phyloP scores from a whole-genome alignment of 345 rosid genomes.

The Kandelia obovata region DNA sequence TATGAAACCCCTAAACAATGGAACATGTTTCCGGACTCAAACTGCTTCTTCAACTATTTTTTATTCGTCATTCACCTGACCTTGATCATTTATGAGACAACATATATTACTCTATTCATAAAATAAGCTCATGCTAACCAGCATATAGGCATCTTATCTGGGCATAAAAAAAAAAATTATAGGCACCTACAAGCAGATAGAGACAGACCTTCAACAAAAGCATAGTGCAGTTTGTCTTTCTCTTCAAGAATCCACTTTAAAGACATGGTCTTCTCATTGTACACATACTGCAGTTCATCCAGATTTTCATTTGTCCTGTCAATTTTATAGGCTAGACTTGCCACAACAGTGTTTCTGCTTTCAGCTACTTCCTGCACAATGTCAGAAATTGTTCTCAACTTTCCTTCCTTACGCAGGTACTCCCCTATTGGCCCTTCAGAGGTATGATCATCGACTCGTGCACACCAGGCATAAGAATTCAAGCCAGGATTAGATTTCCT shows the following conservation, averaged over 20 bases:
- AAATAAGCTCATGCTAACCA: no score
- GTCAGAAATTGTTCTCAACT: slow-evolving; percentile 49
- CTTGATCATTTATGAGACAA: no score
- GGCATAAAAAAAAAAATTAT: background rate
- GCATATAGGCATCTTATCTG: slow-evolving; percentile 1
- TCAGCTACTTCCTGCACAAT: slow-evolving; percentile 45
- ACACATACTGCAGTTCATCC: slow-evolving; percentile 45
- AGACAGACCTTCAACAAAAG: slow-evolving; percentile 61
- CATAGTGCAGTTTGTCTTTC: slow-evolving; percentile 55
- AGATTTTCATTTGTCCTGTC: slow-evolving; percentile 61
- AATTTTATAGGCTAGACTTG: slow-evolving; percentile 46
- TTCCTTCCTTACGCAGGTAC: slow-evolving; percentile 56
- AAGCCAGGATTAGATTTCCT: slow-evolving; percentile 30
- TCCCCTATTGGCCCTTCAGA: slow-evolving; percentile 64
- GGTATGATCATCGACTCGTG: slow-evolving; percentile 61
- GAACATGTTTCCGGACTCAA: no score
- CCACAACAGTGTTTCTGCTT: slow-evolving; percentile 42
- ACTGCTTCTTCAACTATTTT: no score
- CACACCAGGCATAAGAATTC: slow-evolving; percentile 70
- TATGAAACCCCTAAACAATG: no score
- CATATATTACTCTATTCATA: no score
- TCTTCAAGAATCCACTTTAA: slow-evolving; percentile 63
- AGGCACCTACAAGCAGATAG: no score
- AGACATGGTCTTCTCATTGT: slow-evolving; percentile 57
- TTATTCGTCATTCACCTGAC: no score